Evolutionary conservation across 2,329 filamentous ascomycete genomes (phyloP).

Genomic region (Lecanosticta acicola): DNA sequence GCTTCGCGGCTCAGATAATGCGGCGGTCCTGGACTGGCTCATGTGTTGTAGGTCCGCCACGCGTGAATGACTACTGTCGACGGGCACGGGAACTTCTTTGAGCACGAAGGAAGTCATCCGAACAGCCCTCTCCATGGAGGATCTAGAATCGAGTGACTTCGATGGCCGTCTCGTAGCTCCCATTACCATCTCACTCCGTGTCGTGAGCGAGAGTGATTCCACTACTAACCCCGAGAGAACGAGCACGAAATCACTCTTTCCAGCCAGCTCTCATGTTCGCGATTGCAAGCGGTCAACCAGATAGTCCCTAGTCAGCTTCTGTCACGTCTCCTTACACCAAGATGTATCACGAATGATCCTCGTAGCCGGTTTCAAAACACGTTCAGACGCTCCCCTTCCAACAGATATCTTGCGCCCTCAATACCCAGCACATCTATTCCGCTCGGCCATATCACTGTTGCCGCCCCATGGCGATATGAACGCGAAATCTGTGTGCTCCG

Average conservation of each 20-base stretch:
- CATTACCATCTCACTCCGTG: constrained; percentile 11
- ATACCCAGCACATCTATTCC: constrained; percentile 62
- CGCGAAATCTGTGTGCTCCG: constrained; percentile 61
- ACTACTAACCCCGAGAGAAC: constrained; percentile 12
- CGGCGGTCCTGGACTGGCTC: no score
- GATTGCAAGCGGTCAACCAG: background rate
- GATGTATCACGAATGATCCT: no score
- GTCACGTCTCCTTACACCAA: no score
- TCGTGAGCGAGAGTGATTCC: constrained; percentile 12
- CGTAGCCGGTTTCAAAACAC: background rate
- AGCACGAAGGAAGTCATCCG: constrained; percentile 7
- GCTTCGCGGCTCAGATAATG: no score
- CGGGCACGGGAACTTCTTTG: no score
- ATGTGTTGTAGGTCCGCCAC: no score
- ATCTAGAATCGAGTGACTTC: constrained; percentile 15
- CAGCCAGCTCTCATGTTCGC: background rate
- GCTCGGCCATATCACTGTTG: constrained; percentile 65
- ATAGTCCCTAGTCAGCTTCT: no score
- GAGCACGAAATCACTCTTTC: constrained; percentile 5
- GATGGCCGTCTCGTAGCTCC: constrained; percentile 1
- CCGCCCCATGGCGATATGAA: constrained; percentile 59
- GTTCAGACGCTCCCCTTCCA: background rate
- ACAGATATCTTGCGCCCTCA: background rate
- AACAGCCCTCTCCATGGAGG: constrained; percentile 7
- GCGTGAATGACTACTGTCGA: no score